A percentile compares a stretch with the other conserved stretches of the same genome.
Conservation (phyloP, 352 stramenopile species). For the Phytopythium cucurbitacearum region DNA sequence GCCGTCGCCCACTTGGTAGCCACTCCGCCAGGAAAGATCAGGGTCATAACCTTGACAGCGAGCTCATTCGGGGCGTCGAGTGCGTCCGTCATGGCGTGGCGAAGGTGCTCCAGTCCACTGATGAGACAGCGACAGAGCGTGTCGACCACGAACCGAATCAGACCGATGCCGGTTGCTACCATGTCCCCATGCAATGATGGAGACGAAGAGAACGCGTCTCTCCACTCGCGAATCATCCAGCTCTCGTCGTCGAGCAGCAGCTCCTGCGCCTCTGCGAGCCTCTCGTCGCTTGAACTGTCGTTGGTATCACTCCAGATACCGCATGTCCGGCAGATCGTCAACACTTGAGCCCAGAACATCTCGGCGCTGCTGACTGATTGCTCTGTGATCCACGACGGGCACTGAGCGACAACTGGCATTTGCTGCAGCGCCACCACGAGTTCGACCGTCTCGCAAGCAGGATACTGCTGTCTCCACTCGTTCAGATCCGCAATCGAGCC, state of each 20-base stretch:
- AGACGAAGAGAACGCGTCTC: conserved; percentile 7
- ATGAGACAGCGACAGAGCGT: no score
- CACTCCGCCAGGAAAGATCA: conserved; percentile 38
- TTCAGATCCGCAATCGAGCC: conserved; percentile 1
- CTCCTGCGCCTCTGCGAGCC: conserved; percentile 31
- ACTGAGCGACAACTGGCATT: neutral
- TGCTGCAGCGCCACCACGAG: conserved; percentile 9
- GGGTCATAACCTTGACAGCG: conserved; percentile 18
- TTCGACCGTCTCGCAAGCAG: conserved; percentile 14
- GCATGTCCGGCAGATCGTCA: conserved; percentile 24
- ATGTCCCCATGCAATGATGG: neutral
- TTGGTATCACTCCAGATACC: conserved; percentile 33
- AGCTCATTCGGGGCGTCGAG: conserved; percentile 1
- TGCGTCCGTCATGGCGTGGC: neutral
- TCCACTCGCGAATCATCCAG: conserved; percentile 20
- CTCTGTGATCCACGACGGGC: neutral
- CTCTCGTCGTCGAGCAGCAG: conserved; percentile 22
- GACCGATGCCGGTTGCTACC: conserved; percentile 1
- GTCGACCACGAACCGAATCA: conserved; percentile 39
- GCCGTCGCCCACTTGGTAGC: conserved; percentile 4
- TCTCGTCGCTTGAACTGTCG: conserved; percentile 15
- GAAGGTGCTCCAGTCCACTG: neutral
- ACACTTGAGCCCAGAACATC: conserved; percentile 23
- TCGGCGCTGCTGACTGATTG: conserved; percentile 8
- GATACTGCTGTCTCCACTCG: conserved; percentile 5